Conservation (phyloP, 75 land plant species). For the Pinus tabuliformis region DNA sequence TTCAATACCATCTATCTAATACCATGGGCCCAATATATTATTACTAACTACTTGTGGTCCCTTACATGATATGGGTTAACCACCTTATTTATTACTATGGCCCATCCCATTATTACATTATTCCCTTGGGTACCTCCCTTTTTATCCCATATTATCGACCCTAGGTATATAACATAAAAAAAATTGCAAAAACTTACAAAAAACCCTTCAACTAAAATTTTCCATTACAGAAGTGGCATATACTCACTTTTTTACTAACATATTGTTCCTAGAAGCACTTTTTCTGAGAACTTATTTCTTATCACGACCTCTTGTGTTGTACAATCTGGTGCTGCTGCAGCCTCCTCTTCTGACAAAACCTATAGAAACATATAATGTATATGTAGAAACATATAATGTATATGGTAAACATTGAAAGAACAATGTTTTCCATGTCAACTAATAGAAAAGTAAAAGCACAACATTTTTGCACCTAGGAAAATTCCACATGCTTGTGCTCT, state of each 20-base stretch:
- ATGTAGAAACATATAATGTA: slow-evolving; percentile 17
- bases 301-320: slow-evolving; percentile 94
- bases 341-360: slow-evolving; percentile 99
- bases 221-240: neutral
- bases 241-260: slow-evolving; percentile 80
- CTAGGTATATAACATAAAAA: too few species aligned
- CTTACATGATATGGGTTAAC: too few species aligned
- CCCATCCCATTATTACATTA: too few species aligned
- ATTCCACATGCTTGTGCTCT: slow-evolving; percentile 68
- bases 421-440: neutral
- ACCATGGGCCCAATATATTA: too few species aligned
- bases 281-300: slow-evolving; percentile 65
- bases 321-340: slow-evolving; percentile 79
- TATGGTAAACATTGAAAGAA: neutral
- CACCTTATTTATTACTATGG: too few species aligned
- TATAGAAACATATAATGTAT: too few species aligned
- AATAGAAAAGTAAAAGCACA: slow-evolving; percentile 3
- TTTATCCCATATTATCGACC: too few species aligned
- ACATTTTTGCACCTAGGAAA: neutral
- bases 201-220: neutral
- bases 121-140: too few species aligned
- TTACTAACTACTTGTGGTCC: too few species aligned
- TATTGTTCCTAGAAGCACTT: slow-evolving; percentile 75
- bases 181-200: neutral
- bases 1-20: too few species aligned